These are phyloP conservation scores for Phialophora chinensis DNA, from an alignment of 2,329 filamentous ascomycete genomes.

Conservation along the genomic window DNA sequence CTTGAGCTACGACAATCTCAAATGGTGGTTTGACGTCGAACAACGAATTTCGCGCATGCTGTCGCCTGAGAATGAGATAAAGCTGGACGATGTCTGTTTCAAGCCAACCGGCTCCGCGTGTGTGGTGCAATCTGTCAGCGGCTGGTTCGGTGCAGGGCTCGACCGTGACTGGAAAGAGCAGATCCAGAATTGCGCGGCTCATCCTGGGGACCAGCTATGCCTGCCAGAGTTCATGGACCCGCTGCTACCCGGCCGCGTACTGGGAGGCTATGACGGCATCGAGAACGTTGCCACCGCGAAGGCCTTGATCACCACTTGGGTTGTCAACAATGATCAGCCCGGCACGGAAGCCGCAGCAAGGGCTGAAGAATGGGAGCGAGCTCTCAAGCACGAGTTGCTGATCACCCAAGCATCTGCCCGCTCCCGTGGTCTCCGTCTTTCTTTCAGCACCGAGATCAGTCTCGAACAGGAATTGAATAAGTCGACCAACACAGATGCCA, in stretches of 20 bases:
- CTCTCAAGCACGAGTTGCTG: slow-evolving; percentile 74
- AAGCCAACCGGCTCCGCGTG: slow-evolving; percentile 90
- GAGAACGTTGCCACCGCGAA: slow-evolving; percentile 68
- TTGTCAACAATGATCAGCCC: slow-evolving; percentile 83
- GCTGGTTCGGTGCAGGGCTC: slow-evolving; percentile 76
- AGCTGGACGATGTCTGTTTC: slow-evolving; percentile 85
- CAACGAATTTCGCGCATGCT: slow-evolving; percentile 74
- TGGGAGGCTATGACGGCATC: slow-evolving; percentile 76
- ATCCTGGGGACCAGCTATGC: slow-evolving; percentile 74
- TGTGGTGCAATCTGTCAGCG: slow-evolving; percentile 89
- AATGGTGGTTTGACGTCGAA: slow-evolving; percentile 95
- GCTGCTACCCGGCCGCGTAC: slow-evolving; percentile 79
- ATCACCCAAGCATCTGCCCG: slow-evolving; percentile 80
- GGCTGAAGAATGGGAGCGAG: slow-evolving; percentile 88
- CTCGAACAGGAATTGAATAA: slow-evolving; percentile 96
- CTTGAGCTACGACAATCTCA: slow-evolving; percentile 82
- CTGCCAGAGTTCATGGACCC: slow-evolving; percentile 89
- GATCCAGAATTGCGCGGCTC: slow-evolving; percentile 74
- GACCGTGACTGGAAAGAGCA: slow-evolving; percentile 74
- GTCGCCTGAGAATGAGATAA: slow-evolving; percentile 70
- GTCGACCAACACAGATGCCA: slow-evolving; percentile 96
- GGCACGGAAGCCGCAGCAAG: slow-evolving; percentile 71
- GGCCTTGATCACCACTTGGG: slow-evolving; percentile 91
- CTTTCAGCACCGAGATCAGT: slow-evolving; percentile 94
- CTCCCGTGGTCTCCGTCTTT: slow-evolving; percentile 79